Evolutionary conservation across 345 rosid genomes (phyloP).

Genomic region (Chamaenerion angustifolium): DNA sequence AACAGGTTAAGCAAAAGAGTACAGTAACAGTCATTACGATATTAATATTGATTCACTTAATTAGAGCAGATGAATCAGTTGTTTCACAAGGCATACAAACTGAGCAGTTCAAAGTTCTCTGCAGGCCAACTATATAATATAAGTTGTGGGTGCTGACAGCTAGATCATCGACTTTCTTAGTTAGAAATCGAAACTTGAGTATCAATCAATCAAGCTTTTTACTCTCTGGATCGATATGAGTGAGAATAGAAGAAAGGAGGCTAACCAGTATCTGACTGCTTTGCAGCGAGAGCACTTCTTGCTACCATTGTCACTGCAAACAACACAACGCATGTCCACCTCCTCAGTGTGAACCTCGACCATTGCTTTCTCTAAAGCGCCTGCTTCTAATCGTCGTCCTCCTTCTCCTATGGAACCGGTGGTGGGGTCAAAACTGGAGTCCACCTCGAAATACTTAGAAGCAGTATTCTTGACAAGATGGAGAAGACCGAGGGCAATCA

Average conservation of each 20-base stretch:
- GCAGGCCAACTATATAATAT: no score
- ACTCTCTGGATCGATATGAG: no score
- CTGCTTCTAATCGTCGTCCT: background rate
- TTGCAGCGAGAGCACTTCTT: conserved; percentile 49
- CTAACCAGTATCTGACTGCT: conserved; percentile 43
- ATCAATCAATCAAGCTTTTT: no score
- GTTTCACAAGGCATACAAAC: no score
- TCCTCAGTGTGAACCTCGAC: conserved; percentile 5
- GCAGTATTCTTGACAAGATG: conserved; percentile 60
- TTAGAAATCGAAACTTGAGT: no score
- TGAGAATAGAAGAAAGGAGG: background rate
- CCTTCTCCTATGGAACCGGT: conserved; percentile 3
- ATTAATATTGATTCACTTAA: no score
- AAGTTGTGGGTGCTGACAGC: no score
- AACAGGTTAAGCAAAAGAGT: no score
- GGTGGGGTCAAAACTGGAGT: conserved; percentile 43
- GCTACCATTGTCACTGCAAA: conserved; percentile 18
- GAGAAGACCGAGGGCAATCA: conserved; percentile 43
- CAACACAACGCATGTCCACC: conserved; percentile 11
- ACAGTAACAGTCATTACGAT: no score
- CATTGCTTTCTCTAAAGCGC: conserved; percentile 1
- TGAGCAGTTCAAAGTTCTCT: no score
- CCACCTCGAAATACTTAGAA: conserved; percentile 81
- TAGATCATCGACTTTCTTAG: no score
- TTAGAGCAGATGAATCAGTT: no score